These are phyloP conservation scores for Magnolia officinalis DNA, from an alignment of 164 flowering plant genomes.

Conservation along the genomic window DNA sequence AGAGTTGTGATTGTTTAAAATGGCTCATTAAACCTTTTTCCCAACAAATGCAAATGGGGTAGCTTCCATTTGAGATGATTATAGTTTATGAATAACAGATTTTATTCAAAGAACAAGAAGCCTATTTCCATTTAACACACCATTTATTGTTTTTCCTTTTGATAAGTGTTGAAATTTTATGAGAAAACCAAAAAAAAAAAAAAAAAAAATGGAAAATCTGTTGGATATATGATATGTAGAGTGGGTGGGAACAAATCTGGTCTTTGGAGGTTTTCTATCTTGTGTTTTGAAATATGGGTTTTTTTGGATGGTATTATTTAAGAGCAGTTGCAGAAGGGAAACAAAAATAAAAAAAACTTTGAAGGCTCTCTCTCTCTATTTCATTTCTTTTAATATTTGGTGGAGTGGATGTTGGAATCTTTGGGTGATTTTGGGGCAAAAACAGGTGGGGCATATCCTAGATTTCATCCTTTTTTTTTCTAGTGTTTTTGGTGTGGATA, in stretches of 20 bases:
- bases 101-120: too few species aligned
- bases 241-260: background rate
- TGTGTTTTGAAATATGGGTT: background rate
- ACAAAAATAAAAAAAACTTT: too few species aligned
- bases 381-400: constrained; percentile 13
- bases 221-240: background rate
- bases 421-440: constrained; percentile 12
- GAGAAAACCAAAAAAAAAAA: too few species aligned
- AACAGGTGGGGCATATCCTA: background rate
- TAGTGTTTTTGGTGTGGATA: background rate
- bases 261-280: background rate
- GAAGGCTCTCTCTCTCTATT: background rate
- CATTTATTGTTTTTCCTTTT: too few species aligned
- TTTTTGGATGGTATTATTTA: background rate
- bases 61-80: too few species aligned
- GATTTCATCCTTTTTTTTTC: background rate
- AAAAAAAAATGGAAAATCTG: too few species aligned
- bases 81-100: too few species aligned
- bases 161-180: too few species aligned
- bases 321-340: background rate
- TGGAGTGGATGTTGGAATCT: constrained; percentile 23
- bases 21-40: too few species aligned
- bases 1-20: too few species aligned
- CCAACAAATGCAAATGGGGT: too few species aligned
- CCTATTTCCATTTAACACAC: too few species aligned